A percentile compares a stretch with the other conserved stretches of the same genome.
phyloP scores from a whole-genome alignment of 2,329 filamentous ascomycete species.

The Mycosphaerella arachidis region DNA sequence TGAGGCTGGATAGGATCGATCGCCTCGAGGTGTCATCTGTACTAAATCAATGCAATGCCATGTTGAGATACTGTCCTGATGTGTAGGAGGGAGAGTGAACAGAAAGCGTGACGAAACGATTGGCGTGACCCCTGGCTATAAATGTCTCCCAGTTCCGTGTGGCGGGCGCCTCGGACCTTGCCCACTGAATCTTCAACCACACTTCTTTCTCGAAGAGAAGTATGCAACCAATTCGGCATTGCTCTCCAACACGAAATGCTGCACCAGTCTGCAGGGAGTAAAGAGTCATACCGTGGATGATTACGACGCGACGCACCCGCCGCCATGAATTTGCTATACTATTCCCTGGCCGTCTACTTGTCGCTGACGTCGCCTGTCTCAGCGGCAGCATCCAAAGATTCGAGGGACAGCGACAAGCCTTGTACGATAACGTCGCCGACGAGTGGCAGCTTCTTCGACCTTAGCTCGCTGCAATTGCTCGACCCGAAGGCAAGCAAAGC shows the following conservation, averaged over 20 bases:
- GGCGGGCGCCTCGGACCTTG: neutral
- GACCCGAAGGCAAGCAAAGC: constrained; percentile 43
- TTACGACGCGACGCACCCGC: neutral
- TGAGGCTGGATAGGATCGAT: neutral
- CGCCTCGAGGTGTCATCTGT: neutral
- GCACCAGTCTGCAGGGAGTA: neutral
- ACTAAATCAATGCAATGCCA: neutral
- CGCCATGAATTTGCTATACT: constrained; percentile 33
- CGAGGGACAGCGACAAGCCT: constrained; percentile 24
- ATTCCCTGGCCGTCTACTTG: constrained; percentile 32
- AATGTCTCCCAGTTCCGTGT: neutral
- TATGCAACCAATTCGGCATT: neutral
- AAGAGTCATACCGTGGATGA: neutral
- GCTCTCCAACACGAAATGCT: neutral
- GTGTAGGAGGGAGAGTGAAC: neutral
- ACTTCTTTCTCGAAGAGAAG: neutral
- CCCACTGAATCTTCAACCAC: neutral
- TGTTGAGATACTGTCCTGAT: neutral
- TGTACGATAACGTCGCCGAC: constrained; percentile 60
- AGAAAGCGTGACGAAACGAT: neutral
- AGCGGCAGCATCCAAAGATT: constrained; percentile 33
- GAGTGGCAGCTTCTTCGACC: constrained; percentile 60
- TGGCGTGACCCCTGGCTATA: neutral
- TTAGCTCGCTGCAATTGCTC: constrained; percentile 53
- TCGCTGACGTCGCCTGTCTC: constrained; percentile 28